Evolutionary conservation across 306 rosid species (phyloP).

Genomic region (Inga oerstediana): DNA sequence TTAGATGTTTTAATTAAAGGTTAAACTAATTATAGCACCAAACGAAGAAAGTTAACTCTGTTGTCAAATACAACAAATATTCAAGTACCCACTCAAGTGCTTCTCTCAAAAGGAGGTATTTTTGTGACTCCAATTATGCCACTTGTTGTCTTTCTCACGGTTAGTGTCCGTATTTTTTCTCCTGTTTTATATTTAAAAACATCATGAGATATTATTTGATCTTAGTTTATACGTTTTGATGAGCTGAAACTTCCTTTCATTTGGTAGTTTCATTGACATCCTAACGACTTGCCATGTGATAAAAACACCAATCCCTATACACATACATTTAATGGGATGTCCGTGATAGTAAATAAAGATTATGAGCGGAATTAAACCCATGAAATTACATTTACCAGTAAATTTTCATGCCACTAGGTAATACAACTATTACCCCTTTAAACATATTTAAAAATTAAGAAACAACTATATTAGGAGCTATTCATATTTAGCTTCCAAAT

Average conservation of each 20-base stretch:
- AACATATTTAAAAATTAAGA: not conserved
- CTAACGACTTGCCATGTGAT: not conserved
- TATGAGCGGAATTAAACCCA: no score
- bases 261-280: slow-evolving; percentile 30
- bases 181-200: slow-evolving; percentile 17
- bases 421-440: no score
- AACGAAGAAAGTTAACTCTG: slow-evolving; percentile 7
- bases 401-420: no score
- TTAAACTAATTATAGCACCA: not conserved
- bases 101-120: slow-evolving; percentile 45
- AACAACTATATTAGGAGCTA: no score
- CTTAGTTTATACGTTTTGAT: slow-evolving; percentile 2
- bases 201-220: not conserved
- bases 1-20: slow-evolving; percentile 9
- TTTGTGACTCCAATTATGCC: slow-evolving; percentile 53
- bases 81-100: slow-evolving; percentile 60
- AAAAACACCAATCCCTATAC: not conserved
- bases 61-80: slow-evolving; percentile 44
- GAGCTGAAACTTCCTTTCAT: slow-evolving; percentile 24
- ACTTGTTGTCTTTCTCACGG: slow-evolving; percentile 57
- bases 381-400: no score
- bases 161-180: slow-evolving; percentile 26
- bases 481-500: no score
- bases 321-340: no score
- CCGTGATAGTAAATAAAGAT: no score